A percentile compares a stretch with the other conserved stretches of the same genome.
Conservation (phyloP, 495 filamentous ascomycete genomes). For the Glutinoglossum americanum region DNA sequence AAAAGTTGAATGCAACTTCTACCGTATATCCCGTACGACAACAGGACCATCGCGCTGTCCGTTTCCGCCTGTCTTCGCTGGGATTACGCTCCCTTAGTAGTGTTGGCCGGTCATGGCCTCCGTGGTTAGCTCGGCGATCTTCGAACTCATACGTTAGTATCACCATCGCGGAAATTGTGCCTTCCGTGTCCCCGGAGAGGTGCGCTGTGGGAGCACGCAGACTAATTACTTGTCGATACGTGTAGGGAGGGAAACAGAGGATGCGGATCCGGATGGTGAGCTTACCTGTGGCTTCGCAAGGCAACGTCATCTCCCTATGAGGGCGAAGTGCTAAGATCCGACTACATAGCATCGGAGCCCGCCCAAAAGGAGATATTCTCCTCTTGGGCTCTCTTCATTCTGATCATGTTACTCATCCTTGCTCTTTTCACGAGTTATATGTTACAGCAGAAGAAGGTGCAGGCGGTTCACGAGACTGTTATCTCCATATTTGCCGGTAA, state of each 20-base stretch:
- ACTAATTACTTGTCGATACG: conserved; percentile 8
- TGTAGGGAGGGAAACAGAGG: conserved; percentile 16
- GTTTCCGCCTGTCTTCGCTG: background rate
- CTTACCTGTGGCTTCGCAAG: background rate
- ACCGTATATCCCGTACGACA: background rate
- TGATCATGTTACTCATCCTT: conserved; percentile 76
- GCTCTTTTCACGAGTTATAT: conserved; percentile 95
- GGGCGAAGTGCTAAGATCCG: background rate
- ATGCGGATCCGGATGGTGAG: conserved; percentile 18
- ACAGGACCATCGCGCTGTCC: background rate
- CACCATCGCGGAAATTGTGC: background rate
- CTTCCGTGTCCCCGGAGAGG: background rate
- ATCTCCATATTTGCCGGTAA: conserved; percentile 92
- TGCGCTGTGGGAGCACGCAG: conserved; percentile 16
- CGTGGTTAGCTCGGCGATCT: conserved; percentile 14
- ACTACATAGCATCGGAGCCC: conserved; percentile 30
- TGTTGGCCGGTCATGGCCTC: conserved; percentile 16
- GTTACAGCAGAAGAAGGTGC: conserved; percentile 81
- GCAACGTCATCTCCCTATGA: background rate
- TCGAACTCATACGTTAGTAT: conserved; percentile 19
- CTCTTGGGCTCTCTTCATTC: conserved; percentile 92
- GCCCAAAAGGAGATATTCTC: conserved; percentile 76
- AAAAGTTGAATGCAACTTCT: background rate
- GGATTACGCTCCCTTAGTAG: background rate
- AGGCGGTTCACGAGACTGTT: conserved; percentile 94